Base-by-base conservation (phyloP, 352 stramenopile species). In the Phytophthora melonis region DNA sequence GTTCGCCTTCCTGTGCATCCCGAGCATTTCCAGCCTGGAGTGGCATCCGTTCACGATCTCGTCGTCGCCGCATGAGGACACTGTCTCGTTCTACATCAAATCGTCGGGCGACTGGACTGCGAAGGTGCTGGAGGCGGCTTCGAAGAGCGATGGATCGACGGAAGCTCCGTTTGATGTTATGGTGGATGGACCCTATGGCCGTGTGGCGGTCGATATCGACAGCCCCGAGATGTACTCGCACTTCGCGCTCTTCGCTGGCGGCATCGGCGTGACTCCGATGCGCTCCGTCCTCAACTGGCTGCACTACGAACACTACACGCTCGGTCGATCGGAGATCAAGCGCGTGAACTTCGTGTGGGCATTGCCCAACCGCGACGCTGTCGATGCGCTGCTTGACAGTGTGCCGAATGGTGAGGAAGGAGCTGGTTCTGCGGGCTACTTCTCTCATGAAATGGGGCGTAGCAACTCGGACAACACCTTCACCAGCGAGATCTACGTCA, bases 21-120 rank as follows among this genome's bases (percentile, higher is more conserved):
- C 87, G 2, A 43, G 52, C 7, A 68, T 97, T 49, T 87, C 77
- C 19, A n/a, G 57, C 11, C 39, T 87, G 1, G 69, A 97, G 72
- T 97, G 91, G 90, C 91, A 97, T 70, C 91, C 91, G 19, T 97
- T 97, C 74, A 92, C 85, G 2, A 86, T 97, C 30, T 92, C 86
- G 7, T 92, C 82, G 21, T 77, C 84, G 0, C 87, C 88, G 0
- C 65, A 80, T 27, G 84, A 95, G 80, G 39, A 78, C 41, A 69
- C 80, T 50, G 74, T 90, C 1, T 77, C 66, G 0, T 79, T 95
- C 58, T 78, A 91, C 61, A 84, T 93, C 60, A 83, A 80, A 36
- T 54, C 66, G 1, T 16, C 70, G 0, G 87, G 84, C 2, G 80
- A 93, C 57, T 92, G 84, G 87, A 92, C 87, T 13, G 58, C 58